Base-by-base conservation (phyloP, 495 filamentous ascomycete species). In the Neurospora tetrasperma region DNA sequence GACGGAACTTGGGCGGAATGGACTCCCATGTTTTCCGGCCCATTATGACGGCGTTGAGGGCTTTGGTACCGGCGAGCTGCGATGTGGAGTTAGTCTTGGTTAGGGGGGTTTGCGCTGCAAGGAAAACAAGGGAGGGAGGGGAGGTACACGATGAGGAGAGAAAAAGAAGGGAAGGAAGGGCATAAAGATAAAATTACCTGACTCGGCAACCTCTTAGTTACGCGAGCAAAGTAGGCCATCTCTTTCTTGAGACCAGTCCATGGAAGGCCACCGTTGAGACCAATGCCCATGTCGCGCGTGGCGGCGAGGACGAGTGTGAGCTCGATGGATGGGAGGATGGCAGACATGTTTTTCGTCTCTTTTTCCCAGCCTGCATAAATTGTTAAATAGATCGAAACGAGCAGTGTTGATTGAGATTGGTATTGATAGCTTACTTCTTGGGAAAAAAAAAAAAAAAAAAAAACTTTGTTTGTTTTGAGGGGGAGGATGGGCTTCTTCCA, bases 11-110 rank as follows among this genome's bases (percentile, higher is more conserved):
- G 0, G 81, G 76, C 3, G 95, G 95, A 5, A 99, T 93, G 62
- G 88, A 91, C 39, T 95, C 92, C 90, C 94, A 99, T 0, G 96
- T 98, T 82, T 96, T 97, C 75, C 96, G 92, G 69, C 96, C 96
- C 95, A 99, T 99, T 77, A 99, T 90, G 35, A 99, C 90, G 0
- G 91, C 92, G 78, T 98, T 99, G 20, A 80, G 59, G 38, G 76
- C 74, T n/a, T 74, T 20, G 27, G 54, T 66, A 59, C 76, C 42
- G 39, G 62, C 44, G 54, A 70, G 39, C 73, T 74, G 40, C 35
- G 5, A 38, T 38, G 16, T 18, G 6, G 12, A 5, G 16, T 62
- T 76, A 70, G 10, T 10, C 9, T 66, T 40, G 43, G 41, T 39
- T 10, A 18, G 43, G 18, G 27, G 27, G 27, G 4, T n/a, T 46